A percentile compares a stretch with the other conserved stretches of the same genome.
Evolutionary conservation across 75 land plant genomes (phyloP).

Genomic region (Isoetes taiwanensis): DNA sequence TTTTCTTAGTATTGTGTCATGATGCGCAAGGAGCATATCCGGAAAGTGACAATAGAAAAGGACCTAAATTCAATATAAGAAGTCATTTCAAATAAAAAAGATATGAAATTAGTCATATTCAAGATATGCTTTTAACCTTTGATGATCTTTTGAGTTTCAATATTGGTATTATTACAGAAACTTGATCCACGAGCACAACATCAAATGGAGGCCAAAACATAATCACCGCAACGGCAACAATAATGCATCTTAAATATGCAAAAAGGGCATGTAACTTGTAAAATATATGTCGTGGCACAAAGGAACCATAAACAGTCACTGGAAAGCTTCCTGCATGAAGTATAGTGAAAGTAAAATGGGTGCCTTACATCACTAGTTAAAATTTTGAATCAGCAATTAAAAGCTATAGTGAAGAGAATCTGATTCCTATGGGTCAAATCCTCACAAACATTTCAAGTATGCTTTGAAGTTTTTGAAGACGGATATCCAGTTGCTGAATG

Average conservation of each 20-base stretch:
- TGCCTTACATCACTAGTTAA: too few species aligned
- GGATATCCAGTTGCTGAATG: too few species aligned
- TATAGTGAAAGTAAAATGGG: too few species aligned
- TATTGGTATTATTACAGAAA: constrained; percentile 83
- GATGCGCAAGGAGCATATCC: constrained; percentile 80
- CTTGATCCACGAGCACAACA: constrained; percentile 80
- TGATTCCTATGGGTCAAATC: too few species aligned
- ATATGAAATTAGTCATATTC: background rate
- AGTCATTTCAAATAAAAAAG: background rate
- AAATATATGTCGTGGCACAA: constrained; percentile 81
- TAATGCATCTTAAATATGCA: constrained; percentile 88
- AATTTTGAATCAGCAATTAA: too few species aligned
- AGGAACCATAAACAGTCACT: constrained; percentile 87
- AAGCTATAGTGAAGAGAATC: too few species aligned
- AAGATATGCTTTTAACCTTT: constrained; percentile 40
- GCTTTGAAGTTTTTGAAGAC: too few species aligned
- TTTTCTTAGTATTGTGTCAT: constrained; percentile 51
- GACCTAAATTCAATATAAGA: constrained; percentile 27
- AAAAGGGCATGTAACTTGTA: constrained; percentile 83
- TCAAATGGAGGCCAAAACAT: constrained; percentile 72
- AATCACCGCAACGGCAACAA: constrained; percentile 73
- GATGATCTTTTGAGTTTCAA: constrained; percentile 47
- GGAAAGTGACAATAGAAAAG: constrained; percentile 99
- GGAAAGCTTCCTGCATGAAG: constrained; percentile 73
- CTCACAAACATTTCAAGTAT: too few species aligned